Conservation (phyloP, 345 rosid species). For the Lepidium didymum region DNA sequence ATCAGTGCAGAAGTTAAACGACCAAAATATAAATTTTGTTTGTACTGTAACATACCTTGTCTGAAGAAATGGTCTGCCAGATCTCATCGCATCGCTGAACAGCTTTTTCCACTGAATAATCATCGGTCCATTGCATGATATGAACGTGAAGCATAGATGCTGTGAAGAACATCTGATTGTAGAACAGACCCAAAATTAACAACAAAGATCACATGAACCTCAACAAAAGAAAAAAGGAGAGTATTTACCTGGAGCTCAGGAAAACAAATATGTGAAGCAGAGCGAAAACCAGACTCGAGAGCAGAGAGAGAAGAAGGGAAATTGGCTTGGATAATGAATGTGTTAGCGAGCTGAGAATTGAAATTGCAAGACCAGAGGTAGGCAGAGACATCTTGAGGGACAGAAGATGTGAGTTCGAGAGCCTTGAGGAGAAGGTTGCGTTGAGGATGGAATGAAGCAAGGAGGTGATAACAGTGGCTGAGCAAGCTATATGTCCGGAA, state of each 20-base stretch:
- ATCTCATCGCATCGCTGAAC: slow-evolving; percentile 58
- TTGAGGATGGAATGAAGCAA: slow-evolving; percentile 78
- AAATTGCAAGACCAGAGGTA: slow-evolving; percentile 90
- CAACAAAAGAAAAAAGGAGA: neutral
- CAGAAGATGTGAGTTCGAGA: slow-evolving; percentile 52
- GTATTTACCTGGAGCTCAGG: slow-evolving; percentile 81
- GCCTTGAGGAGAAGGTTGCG: slow-evolving; percentile 73
- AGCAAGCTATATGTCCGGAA: slow-evolving; percentile 72
- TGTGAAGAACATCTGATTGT: slow-evolving; percentile 75
- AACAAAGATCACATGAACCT: neutral
- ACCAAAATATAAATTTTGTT: neutral
- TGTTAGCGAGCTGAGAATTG: slow-evolving; percentile 93
- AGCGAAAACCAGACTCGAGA: slow-evolving; percentile 54
- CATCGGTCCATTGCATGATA: slow-evolving; percentile 88
- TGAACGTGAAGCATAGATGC: slow-evolving; percentile 83
- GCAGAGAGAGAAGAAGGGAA: slow-evolving; percentile 59
- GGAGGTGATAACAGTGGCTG: slow-evolving; percentile 87
- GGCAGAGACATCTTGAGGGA: slow-evolving; percentile 38
- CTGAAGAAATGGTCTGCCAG: slow-evolving; percentile 64
- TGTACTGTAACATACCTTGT: slow-evolving; percentile 43
- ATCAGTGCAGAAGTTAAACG: neutral
- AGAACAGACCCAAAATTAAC: neutral
- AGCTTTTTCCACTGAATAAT: slow-evolving; percentile 57
- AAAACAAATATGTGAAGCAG: slow-evolving; percentile 53
- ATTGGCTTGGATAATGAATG: slow-evolving; percentile 75